phyloP scores from a whole-genome alignment of 306 rosid species.

The Arachis hypogaea region DNA sequence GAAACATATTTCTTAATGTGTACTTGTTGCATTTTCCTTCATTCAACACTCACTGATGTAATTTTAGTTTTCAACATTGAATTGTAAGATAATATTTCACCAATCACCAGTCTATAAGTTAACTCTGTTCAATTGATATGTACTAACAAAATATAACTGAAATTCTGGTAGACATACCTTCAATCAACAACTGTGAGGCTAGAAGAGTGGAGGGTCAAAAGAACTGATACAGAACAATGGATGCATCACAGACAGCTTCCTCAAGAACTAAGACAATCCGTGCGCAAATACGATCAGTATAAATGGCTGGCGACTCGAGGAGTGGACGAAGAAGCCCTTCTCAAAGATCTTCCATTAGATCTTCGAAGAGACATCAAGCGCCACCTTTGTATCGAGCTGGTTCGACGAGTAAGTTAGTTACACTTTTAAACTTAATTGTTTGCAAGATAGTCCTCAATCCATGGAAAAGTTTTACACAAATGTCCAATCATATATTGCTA shows the following conservation, averaged over 20 bases:
- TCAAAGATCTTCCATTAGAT: slow-evolving; percentile 68
- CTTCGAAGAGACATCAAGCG: slow-evolving; percentile 84
- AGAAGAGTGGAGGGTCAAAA: slow-evolving; percentile 86
- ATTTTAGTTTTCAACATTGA: neutral
- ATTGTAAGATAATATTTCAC: neutral
- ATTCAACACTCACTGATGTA: neutral
- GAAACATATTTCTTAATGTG: neutral
- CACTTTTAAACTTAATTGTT: neutral
- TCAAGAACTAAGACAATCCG: slow-evolving; percentile 60
- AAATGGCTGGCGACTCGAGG: slow-evolving; percentile 89
- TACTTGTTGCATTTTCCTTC: neutral
- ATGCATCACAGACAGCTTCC: slow-evolving; percentile 86
- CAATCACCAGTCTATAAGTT: neutral
- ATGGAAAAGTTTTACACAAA: too few relatives aligned
- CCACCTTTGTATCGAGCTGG: slow-evolving; percentile 84
- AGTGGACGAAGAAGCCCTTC: slow-evolving; percentile 74
- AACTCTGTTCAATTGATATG: neutral
- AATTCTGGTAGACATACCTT: slow-evolving; percentile 60
- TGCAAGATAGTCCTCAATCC: slow-evolving; percentile 1
- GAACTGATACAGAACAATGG: slow-evolving; percentile 88
- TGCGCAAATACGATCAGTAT: slow-evolving; percentile 72
- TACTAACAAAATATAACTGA: slow-evolving; percentile 4
- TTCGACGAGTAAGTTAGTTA: slow-evolving; percentile 61
- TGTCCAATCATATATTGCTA: too few relatives aligned
- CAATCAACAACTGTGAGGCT: slow-evolving; percentile 73